phyloP scores from a whole-genome alignment of 257 asterid genomes.

The Orobanche coerulescens region DNA sequence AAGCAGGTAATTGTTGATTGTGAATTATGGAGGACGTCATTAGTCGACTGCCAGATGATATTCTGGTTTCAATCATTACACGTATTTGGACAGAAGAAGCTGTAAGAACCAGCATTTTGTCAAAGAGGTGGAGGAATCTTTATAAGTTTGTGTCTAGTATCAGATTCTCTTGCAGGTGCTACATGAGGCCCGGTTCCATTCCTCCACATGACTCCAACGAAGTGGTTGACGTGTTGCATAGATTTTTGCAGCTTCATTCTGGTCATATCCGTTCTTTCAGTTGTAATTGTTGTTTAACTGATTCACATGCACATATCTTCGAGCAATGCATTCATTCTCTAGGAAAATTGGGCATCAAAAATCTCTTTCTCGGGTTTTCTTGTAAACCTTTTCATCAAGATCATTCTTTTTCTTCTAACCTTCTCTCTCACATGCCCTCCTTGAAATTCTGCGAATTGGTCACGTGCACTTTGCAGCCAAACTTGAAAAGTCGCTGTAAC shows the following conservation, averaged over 20 bases:
- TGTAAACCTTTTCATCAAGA: too few relatives aligned
- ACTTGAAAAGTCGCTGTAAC: neutral
- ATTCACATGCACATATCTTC: neutral
- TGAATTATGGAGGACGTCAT: neutral
- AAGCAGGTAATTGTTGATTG: too few relatives aligned
- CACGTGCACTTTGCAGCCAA: neutral
- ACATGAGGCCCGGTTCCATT: neutral
- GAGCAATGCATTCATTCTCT: conserved; percentile 6
- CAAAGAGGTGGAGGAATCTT: conserved; percentile 9
- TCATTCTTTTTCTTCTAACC: neutral
- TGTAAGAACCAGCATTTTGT: neutral
- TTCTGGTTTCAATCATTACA: neutral
- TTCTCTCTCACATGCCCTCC: neutral
- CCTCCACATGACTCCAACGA: neutral
- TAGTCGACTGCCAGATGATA: conserved; percentile 6
- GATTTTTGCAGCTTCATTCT: neutral
- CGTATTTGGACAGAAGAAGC: neutral
- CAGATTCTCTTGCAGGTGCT: neutral
- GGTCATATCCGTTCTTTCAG: neutral
- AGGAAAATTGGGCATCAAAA: neutral
- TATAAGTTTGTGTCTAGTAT: neutral
- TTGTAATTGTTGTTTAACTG: neutral
- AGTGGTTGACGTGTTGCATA: neutral
- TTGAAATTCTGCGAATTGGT: neutral
- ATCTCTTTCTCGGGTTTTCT: neutral